Conservation (phyloP, 1,139 yeast species). For the Kurtzmaniella quercitrusa region DNA sequence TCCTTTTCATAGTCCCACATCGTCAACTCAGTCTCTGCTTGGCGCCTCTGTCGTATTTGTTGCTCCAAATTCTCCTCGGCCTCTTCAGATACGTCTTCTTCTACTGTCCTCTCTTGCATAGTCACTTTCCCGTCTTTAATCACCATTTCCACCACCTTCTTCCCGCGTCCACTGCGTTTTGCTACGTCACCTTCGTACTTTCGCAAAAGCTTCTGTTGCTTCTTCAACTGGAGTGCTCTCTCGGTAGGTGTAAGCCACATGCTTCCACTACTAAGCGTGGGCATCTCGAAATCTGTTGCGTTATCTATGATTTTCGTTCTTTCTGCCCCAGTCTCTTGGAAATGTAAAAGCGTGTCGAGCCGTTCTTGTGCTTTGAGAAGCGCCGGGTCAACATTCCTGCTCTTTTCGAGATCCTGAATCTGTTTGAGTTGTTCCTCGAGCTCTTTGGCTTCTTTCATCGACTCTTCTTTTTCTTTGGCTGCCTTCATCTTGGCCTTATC, state of each 20-base stretch:
- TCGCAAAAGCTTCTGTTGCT: constrained; percentile 71
- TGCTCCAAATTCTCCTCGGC: constrained; percentile 27
- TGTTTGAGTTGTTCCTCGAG: constrained; percentile 34
- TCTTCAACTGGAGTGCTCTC: constrained; percentile 74
- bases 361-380: constrained; percentile 65
- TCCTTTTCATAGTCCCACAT: constrained; percentile 61
- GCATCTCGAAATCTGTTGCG: constrained; percentile 80
- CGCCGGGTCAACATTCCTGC: constrained; percentile 45
- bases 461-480: constrained; percentile 21
- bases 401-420: constrained; percentile 32
- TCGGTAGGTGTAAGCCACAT: constrained; percentile 90
- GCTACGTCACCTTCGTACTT: constrained; percentile 57
- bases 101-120: constrained; percentile 37
- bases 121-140: constrained; percentile 78
- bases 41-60: constrained; percentile 14
- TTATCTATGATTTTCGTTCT: constrained; percentile 90
- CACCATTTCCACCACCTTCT: constrained; percentile 70
- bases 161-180: constrained; percentile 67
- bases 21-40: constrained; percentile 14
- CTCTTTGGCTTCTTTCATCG: constrained; percentile 29
- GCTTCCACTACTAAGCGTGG: constrained; percentile 45
- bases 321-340: constrained; percentile 84
- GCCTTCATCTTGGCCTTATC: constrained; percentile 30
- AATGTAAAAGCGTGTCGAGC: constrained; percentile 66
- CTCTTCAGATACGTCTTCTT: constrained; percentile 15